Conservation (phyloP, 495 filamentous ascomycete species). For the Penicillium taxi region DNA sequence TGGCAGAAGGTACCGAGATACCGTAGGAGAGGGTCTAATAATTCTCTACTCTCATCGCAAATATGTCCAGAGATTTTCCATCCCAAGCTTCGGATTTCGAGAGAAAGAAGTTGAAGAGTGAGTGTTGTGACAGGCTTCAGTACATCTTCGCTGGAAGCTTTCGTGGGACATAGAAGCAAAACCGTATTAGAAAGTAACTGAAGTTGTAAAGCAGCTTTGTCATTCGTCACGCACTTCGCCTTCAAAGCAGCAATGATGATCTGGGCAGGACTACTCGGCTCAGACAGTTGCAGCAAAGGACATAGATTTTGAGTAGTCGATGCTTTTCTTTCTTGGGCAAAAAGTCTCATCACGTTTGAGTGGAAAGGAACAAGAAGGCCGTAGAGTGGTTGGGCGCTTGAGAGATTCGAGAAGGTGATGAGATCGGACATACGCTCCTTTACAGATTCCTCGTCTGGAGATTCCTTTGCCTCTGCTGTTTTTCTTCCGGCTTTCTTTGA, state of each 20-base stretch:
- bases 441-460: conserved; percentile 20
- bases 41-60: conserved; percentile 58
- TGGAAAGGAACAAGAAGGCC: conserved; percentile 35
- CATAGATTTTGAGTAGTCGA: conserved; percentile 45
- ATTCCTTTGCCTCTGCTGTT: conserved; percentile 9
- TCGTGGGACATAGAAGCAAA: conserved; percentile 50
- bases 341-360: conserved; percentile 43
- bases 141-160: conserved; percentile 17
- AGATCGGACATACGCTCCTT: conserved; percentile 53
- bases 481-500: conserved; percentile 17
- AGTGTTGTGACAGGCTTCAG: conserved; percentile 54
- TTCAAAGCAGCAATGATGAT: conserved; percentile 50
- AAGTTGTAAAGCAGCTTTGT: conserved; percentile 61
- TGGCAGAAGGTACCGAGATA: conserved; percentile 57
- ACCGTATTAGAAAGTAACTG: conserved; percentile 61
- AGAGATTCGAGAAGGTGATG: conserved; percentile 47
- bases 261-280: conserved; percentile 55
- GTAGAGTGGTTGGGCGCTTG: conserved; percentile 28
- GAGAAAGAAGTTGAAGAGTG: conserved; percentile 57
- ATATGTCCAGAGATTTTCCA: conserved; percentile 67
- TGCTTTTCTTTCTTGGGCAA: conserved; percentile 34
- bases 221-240: conserved; percentile 31
- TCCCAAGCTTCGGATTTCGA: conserved; percentile 57
- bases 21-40: conserved; percentile 59
- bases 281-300: conserved; percentile 34